These are phyloP conservation scores for Yarrowia keelungensis DNA, from an alignment of 805 yeast species.

Conservation along the genomic window DNA sequence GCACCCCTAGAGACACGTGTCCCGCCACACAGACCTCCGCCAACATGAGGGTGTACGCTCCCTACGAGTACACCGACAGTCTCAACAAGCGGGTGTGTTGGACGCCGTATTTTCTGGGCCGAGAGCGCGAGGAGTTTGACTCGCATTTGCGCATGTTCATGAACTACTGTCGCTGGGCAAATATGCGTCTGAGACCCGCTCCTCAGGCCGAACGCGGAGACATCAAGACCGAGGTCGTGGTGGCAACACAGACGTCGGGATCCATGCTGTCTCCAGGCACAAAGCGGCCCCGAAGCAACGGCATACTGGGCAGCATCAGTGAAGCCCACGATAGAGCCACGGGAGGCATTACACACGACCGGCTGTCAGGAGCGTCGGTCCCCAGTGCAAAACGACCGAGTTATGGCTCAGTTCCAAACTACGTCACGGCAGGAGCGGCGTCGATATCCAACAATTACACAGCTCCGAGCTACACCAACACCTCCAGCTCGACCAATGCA, in stretches of 20 bases:
- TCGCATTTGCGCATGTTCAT: constrained; percentile 44
- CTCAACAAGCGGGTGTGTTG: constrained; percentile 47
- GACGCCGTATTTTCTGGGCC: constrained; percentile 47
- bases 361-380: no score
- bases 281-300: constrained; percentile 14
- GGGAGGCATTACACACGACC: no score
- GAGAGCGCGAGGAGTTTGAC: constrained; percentile 47
- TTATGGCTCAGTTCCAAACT: constrained; percentile 1
- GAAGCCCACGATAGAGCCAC: constrained; percentile 21
- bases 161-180: constrained; percentile 39
- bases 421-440: neutral
- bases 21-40: constrained; percentile 15
- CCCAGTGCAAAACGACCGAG: constrained; percentile 10
- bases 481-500: neutral
- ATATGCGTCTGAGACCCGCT: constrained; percentile 33
- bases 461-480: neutral
- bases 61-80: constrained; percentile 47
- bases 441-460: neutral
- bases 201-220: constrained; percentile 30
- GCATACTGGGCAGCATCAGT: constrained; percentile 8
- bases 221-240: constrained; percentile 31
- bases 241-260: neutral
- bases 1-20: constrained; percentile 13
- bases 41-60: constrained; percentile 43
- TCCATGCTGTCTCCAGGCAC: neutral